These are phyloP conservation scores for Lasiosphaeria miniovina DNA, from an alignment of 495 filamentous ascomycete species.

Conservation along the genomic window DNA sequence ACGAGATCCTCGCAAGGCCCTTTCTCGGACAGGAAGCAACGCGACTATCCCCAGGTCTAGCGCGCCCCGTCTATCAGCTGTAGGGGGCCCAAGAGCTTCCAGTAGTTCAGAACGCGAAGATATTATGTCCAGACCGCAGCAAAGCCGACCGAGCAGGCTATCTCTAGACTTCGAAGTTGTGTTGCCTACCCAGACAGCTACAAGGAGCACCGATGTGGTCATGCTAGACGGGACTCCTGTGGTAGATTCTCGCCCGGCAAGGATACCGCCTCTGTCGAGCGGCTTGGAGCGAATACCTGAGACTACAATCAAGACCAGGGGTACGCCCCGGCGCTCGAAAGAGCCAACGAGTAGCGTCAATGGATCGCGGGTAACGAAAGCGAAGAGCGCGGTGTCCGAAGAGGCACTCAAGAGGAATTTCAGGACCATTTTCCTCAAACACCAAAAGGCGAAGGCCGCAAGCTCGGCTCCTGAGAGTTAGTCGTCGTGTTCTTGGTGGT, in stretches of 20 bases:
- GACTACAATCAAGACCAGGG: neutral
- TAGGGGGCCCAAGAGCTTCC: neutral
- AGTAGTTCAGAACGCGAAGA: neutral
- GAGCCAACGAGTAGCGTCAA: neutral
- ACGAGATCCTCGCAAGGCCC: neutral
- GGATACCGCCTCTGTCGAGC: neutral
- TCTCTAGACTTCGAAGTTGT: too few species aligned
- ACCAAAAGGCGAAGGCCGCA: too few species aligned
- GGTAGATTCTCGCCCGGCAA: too few species aligned
- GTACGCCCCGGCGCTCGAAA: neutral
- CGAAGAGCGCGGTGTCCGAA: neutral
- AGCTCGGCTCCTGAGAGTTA: too few species aligned
- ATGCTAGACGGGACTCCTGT: too few species aligned
- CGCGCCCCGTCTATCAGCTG: neutral
- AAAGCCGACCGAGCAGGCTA: neutral
- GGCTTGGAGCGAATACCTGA: neutral
- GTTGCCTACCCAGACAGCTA: too few species aligned
- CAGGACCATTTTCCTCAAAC: too few species aligned
- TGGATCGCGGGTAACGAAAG: neutral
- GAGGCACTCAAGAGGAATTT: too few species aligned
- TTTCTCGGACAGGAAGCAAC: slow-evolving; percentile 1
- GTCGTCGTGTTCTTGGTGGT: too few species aligned
- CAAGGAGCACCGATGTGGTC: too few species aligned
- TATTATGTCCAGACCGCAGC: neutral
- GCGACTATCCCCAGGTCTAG: neutral